Percentiles rank a stretch among this genome's conserved stretches.
Evolutionary conservation across 2,329 filamentous ascomycete species (phyloP).

Genomic region (Harringtonia lauricola): DNA sequence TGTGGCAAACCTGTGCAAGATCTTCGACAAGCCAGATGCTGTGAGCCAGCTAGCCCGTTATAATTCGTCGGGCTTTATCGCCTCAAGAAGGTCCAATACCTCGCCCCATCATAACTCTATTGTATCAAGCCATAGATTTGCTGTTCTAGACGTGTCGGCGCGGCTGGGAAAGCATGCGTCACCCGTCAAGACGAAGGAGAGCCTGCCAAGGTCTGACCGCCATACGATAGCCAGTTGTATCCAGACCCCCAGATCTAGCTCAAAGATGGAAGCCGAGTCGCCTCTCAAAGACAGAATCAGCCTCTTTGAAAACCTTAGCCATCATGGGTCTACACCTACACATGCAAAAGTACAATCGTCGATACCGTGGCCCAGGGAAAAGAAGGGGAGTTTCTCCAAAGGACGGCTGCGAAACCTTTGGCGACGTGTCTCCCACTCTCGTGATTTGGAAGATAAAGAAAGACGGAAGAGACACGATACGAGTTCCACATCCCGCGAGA

Average conservation of each 20-base stretch:
- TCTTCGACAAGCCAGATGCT: conserved; percentile 19
- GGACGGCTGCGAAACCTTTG: background rate
- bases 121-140: background rate
- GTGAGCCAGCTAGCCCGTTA: conserved; percentile 9
- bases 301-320: conserved; percentile 15
- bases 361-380: background rate
- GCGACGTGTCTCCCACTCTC: conserved; percentile 2
- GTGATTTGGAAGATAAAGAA: background rate
- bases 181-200: background rate
- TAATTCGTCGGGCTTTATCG: background rate
- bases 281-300: conserved; percentile 15
- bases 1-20: conserved; percentile 18
- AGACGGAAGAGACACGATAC: background rate
- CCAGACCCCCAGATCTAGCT: too few relatives aligned
- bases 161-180: background rate
- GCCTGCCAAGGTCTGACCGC: too few relatives aligned
- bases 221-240: too few relatives aligned
- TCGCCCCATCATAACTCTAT: background rate
- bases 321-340: background rate
- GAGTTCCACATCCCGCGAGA: too few relatives aligned
- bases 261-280: conserved; percentile 5
- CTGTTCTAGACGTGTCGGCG: background rate
- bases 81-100: background rate
- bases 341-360: background rate
- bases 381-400: background rate